phyloP scores from a whole-genome alignment of 306 rosid species.

The Clitoria ternatea region DNA sequence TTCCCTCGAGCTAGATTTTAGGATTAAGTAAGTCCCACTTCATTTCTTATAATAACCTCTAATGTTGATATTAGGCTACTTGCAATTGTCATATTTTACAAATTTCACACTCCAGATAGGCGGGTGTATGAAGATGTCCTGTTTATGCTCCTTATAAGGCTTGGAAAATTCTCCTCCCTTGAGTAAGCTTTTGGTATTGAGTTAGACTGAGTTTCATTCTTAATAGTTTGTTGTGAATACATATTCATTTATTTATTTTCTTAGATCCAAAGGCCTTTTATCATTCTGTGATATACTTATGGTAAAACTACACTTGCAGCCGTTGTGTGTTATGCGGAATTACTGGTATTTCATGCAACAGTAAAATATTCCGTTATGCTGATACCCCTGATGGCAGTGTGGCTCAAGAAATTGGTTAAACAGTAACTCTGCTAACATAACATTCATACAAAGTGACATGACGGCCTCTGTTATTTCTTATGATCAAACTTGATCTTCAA shows the following conservation, averaged over 20 bases:
- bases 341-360: slow-evolving; percentile 4
- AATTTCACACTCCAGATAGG: background rate
- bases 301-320: background rate
- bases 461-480: background rate
- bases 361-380: background rate
- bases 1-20: background rate
- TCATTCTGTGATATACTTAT: background rate
- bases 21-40: background rate
- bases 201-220: background rate
- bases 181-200: background rate
- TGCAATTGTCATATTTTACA: background rate
- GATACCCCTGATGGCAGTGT: background rate
- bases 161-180: background rate
- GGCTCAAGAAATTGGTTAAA: slow-evolving; percentile 12
- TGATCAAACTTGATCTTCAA: slow-evolving; percentile 10
- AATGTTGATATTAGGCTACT: background rate
- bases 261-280: background rate
- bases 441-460: background rate
- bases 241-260: background rate
- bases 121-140: background rate
- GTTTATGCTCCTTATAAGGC: background rate
- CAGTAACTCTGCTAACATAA: slow-evolving; percentile 12
- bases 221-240: background rate
- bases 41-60: background rate
- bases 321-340: background rate